Evolutionary conservation across 768 basidiomycete species (phyloP).

Genomic region (Cystofilobasidium ferigula): DNA sequence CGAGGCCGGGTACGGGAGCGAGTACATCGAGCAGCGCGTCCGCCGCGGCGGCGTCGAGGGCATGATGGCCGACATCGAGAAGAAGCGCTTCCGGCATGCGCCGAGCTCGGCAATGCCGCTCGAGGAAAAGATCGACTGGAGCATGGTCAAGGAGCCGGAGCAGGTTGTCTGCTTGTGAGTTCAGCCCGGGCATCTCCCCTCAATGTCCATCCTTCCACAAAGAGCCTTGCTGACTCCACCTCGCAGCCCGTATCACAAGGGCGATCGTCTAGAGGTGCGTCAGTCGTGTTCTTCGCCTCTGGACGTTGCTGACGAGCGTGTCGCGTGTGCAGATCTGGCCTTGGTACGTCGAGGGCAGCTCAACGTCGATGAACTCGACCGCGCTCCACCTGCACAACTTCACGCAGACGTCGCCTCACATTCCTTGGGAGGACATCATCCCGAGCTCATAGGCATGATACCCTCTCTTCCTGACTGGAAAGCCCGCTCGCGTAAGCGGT

Average conservation of each 20-base stretch:
- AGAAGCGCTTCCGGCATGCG: conserved; percentile 14
- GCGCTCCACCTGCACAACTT: conserved; percentile 7
- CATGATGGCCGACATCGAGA: conserved; percentile 17
- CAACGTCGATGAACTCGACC: conserved; percentile 13
- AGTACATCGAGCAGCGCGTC: conserved; percentile 21
- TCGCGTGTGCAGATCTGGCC: conserved; percentile 11
- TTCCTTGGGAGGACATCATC: conserved; percentile 18
- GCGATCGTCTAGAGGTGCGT: conserved; percentile 20
- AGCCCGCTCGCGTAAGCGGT: too few species aligned
- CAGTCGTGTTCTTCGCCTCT: too few species aligned
- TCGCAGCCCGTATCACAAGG: conserved; percentile 18
- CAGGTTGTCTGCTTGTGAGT: conserved; percentile 23
- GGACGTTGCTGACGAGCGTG: too few species aligned
- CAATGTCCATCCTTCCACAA: too few species aligned
- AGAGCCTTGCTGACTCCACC: neutral
- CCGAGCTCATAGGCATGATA: neutral
- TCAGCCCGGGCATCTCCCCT: neutral
- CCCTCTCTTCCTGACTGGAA: too few species aligned
- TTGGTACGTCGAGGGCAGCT: conserved; percentile 10
- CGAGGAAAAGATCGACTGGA: conserved; percentile 26
- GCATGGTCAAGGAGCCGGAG: conserved; percentile 22
- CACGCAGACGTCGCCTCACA: conserved; percentile 4
- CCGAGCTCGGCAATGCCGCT: conserved; percentile 19
- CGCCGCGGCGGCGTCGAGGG: conserved; percentile 23
- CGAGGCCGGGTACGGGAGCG: conserved; percentile 18